Evolutionary conservation across 2,329 filamentous ascomycete species (phyloP).

Genomic region (Chalara sp.): DNA sequence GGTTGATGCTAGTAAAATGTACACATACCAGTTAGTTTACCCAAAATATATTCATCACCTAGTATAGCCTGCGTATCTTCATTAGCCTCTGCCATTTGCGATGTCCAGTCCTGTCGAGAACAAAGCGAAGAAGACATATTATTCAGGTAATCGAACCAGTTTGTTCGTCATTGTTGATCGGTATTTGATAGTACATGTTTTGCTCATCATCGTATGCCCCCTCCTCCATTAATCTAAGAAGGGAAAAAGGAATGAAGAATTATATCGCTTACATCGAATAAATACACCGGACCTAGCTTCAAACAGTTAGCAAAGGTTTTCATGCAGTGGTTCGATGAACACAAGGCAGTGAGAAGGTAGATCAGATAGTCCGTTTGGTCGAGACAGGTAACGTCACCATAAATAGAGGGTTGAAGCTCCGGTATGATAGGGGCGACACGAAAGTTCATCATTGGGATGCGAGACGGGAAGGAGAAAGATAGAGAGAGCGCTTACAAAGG

Average conservation of each 20-base stretch:
- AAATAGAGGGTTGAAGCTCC: conserved; percentile 24
- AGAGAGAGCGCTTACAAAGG: too few species aligned
- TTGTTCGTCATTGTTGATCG: conserved; percentile 30
- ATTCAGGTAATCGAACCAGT: conserved; percentile 33
- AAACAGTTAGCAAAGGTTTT: neutral
- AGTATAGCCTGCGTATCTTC: too few species aligned
- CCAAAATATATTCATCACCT: too few species aligned
- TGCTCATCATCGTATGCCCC: conserved; percentile 32
- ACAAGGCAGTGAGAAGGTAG: neutral
- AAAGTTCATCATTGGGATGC: conserved; percentile 42
- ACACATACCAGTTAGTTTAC: too few species aligned
- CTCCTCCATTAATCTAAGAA: conserved; percentile 1
- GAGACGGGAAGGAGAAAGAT: too few species aligned
- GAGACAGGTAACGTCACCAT: conserved; percentile 54
- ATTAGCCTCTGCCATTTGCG: too few species aligned
- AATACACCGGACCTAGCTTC: neutral
- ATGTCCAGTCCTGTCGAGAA: too few species aligned
- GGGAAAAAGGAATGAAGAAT: neutral
- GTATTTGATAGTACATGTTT: conserved; percentile 39
- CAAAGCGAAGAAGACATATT: too few species aligned
- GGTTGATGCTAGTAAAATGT: too few species aligned
- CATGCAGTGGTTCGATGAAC: neutral
- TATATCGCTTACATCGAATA: conserved; percentile 20
- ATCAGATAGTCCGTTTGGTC: conserved; percentile 51
- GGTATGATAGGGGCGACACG: conserved; percentile 55